phyloP scores from a whole-genome alignment of 2,329 filamentous ascomycete species.

The Fusarium buxicola region DNA sequence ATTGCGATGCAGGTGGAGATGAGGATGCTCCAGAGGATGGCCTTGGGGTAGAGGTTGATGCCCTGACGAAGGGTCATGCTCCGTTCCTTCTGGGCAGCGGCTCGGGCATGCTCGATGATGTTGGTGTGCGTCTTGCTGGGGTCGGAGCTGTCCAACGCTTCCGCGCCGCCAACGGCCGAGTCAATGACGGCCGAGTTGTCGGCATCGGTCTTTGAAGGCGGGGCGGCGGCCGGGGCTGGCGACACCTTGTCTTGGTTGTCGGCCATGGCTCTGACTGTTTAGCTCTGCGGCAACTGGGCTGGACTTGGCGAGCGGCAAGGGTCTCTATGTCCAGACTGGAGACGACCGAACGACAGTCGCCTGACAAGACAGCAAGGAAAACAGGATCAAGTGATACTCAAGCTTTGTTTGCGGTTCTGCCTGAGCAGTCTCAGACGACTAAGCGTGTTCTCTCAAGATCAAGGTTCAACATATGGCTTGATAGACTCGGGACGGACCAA shows the following conservation, averaged over 20 bases:
- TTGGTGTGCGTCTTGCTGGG: slow-evolving; percentile 35
- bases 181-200: slow-evolving; percentile 32
- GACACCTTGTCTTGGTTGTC: slow-evolving; percentile 34
- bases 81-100: slow-evolving; percentile 37
- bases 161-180: slow-evolving; percentile 18
- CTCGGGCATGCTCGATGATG: slow-evolving; percentile 36
- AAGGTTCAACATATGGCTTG: slow-evolving; percentile 10
- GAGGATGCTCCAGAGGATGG: slow-evolving; percentile 36
- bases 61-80: slow-evolving; percentile 41
- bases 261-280: slow-evolving; percentile 30
- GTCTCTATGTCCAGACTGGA: neutral
- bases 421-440: slow-evolving; percentile 3
- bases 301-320: neutral
- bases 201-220: slow-evolving; percentile 30
- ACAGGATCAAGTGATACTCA: neutral
- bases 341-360: neutral
- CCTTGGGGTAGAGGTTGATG: slow-evolving; percentile 39
- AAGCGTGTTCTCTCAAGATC: slow-evolving; percentile 4
- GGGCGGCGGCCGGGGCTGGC: slow-evolving; percentile 25
- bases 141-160: slow-evolving; percentile 8
- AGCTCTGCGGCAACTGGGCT: neutral
- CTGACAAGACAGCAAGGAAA: neutral
- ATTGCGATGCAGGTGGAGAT: slow-evolving; percentile 42
- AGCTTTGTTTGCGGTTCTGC: neutral
- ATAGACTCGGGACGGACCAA: slow-evolving; percentile 10